Evolutionary conservation across 441 rosid species (phyloP), one percentile per base, ranked within the genome.

Genomic region (Manihot esculenta): DNA sequence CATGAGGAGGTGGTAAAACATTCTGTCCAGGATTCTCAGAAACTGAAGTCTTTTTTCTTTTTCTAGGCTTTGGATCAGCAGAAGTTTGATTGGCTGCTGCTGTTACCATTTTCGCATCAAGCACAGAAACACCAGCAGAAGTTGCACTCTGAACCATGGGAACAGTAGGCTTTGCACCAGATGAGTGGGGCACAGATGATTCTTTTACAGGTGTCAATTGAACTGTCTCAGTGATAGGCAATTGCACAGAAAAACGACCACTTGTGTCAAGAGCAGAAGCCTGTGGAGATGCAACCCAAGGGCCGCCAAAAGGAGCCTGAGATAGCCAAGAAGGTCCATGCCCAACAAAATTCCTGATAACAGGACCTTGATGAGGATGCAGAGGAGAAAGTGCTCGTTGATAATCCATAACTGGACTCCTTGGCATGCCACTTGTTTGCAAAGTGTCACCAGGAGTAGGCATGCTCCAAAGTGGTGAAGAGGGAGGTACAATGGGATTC

Each of bases 381-480:
- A 89, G 74, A 18, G 97, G 87, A 78, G 97, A 84, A 69, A 83
- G 75, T 49, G 86, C 68, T 45, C 84, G 91, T 77, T 83, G 98
- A 78, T 81, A 88, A 72, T 87, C 87, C 86, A 85, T 74, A 70
- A 79, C 72, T 4, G 88, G 82, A 74, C 87, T 86, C 85, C 91
- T 88, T 63, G 87, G 84, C 76, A 85, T 30, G 77, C 82, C 75
- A 74, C 82, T 83, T 74, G 96, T 72, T 69, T 93, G 94, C 78
- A 85, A 50, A 45, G 83, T 71, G 74, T 87, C 96, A 26, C 71
- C 71, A 23, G 97, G 90, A 47, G 89, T 85, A 58, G 92, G 69
- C 56, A 92, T 75, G 76, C 84, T 89, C 98, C 99, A 96, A 63
- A 92, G 86, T 42, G 98, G 99, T 60, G 99, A 94, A 57, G 99